Conservation (phyloP, 2,329 filamentous ascomycete species). For the Lachnellula occidentalis region DNA sequence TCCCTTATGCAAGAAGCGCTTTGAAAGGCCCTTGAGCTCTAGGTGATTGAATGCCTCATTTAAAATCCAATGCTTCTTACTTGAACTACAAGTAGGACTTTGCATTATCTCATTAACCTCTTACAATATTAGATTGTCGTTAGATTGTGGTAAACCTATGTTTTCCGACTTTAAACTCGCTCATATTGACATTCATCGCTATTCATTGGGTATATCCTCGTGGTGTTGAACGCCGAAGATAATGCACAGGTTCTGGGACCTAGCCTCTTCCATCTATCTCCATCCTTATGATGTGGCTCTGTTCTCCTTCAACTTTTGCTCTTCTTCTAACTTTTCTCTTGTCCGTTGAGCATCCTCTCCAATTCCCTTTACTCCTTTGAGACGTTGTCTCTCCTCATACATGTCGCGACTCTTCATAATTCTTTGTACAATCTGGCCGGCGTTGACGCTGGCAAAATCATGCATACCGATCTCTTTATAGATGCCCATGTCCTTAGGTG, state of each 20-base stretch:
- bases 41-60: too few species aligned
- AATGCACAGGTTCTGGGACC: slow-evolving; percentile 8
- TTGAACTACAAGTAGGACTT: too few species aligned
- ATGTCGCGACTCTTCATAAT: slow-evolving; percentile 82
- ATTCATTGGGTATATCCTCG: slow-evolving; percentile 10
- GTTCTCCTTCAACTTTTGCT: slow-evolving; percentile 24
- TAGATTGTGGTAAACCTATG: too few species aligned
- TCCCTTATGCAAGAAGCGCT: too few species aligned
- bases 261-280: neutral
- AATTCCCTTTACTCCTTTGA: slow-evolving; percentile 81
- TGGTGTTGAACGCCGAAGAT: slow-evolving; percentile 24
- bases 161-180: too few species aligned
- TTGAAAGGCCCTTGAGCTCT: too few species aligned
- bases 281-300: neutral
- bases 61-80: too few species aligned
- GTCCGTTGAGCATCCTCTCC: slow-evolving; percentile 62
- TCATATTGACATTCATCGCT: neutral
- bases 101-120: too few species aligned
- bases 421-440: slow-evolving; percentile 82
- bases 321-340: slow-evolving; percentile 55
- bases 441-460: slow-evolving; percentile 81
- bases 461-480: slow-evolving; percentile 75
- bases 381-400: slow-evolving; percentile 87
- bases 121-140: too few species aligned
- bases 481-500: slow-evolving; percentile 75